A percentile compares a stretch with the other conserved stretches of the same genome.
Conservation (phyloP, 2,329 filamentous ascomycete species). For the Septoria petroselini region DNA sequence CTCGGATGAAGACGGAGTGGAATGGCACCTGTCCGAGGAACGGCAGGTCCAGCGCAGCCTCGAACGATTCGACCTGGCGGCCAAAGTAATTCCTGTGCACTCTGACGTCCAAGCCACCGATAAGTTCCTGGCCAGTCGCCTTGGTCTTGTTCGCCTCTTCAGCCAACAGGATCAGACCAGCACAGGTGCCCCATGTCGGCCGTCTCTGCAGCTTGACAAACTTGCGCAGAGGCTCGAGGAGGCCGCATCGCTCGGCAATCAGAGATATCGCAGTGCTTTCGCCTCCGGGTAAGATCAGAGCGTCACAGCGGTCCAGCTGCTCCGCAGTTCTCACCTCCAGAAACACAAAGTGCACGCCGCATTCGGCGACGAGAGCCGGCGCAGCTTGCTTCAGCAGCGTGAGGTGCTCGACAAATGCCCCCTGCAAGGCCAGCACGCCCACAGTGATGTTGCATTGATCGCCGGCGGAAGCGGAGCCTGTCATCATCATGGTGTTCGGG, state of each 20-base stretch:
- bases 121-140: conserved; percentile 84
- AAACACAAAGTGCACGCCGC: conserved; percentile 54
- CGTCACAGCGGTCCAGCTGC: conserved; percentile 72
- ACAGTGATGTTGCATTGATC: conserved; percentile 46
- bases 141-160: conserved; percentile 86
- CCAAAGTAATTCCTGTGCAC: conserved; percentile 96
- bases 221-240: conserved; percentile 78
- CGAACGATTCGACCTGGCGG: conserved; percentile 87
- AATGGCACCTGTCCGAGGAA: conserved; percentile 62
- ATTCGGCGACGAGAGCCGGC: conserved; percentile 11
- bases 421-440: conserved; percentile 75
- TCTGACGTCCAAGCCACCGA: conserved; percentile 84
- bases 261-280: conserved; percentile 93
- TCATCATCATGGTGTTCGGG: conserved; percentile 3
- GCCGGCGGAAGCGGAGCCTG: background rate
- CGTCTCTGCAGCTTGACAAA: conserved; percentile 85
- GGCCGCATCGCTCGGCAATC: conserved; percentile 73
- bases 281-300: conserved; percentile 84
- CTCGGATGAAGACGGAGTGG: conserved; percentile 85
- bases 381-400: conserved; percentile 66
- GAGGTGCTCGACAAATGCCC: conserved; percentile 87
- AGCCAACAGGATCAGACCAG: conserved; percentile 85
- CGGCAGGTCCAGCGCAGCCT: conserved; percentile 67
- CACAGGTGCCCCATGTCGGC: conserved; percentile 94
- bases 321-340: conserved; percentile 74